Percentiles rank a stretch among this genome's conserved stretches.
These are phyloP conservation scores for Pyrenochaeta sp. DNA, from an alignment of 2,329 filamentous ascomycete species.

Conservation along the genomic window DNA sequence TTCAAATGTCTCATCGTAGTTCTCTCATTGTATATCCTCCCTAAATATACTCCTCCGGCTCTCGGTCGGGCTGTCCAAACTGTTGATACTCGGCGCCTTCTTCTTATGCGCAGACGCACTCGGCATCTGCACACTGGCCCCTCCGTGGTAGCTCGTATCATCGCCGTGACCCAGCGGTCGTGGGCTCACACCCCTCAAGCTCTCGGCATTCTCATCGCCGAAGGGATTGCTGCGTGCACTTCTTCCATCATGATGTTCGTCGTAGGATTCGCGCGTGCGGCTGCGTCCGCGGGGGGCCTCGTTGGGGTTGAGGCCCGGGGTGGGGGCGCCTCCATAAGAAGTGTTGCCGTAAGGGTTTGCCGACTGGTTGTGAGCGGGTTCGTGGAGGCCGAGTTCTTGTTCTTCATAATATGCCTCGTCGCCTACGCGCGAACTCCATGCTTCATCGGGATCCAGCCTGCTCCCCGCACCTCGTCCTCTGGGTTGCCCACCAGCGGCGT, in stretches of 20 bases:
- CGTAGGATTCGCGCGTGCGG: conserved; percentile 57
- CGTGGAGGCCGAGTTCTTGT: conserved; percentile 71
- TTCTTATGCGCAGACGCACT: conserved; percentile 47
- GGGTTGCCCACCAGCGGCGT: conserved; percentile 37
- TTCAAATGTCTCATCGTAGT: no score
- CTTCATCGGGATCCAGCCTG: conserved; percentile 81
- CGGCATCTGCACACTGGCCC: conserved; percentile 51
- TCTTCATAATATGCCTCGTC: conserved; percentile 82
- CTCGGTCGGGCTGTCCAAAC: conserved; percentile 68
- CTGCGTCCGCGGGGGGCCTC: conserved; percentile 56
- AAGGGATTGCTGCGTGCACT: conserved; percentile 41
- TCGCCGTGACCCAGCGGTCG: conserved; percentile 68
- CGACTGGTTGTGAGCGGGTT: conserved; percentile 53
- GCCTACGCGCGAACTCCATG: conserved; percentile 84
- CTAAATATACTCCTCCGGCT: conserved; percentile 72
- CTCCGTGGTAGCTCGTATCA: conserved; percentile 48
- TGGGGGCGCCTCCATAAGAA: conserved; percentile 37
- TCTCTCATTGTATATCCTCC: conserved; percentile 66
- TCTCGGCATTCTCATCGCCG: conserved; percentile 54
- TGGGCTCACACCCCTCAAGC: conserved; percentile 76
- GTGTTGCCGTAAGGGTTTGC: conserved; percentile 37
- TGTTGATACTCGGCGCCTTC: conserved; percentile 43
- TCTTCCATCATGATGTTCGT: conserved; percentile 45
- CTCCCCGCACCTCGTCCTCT: conserved; percentile 58
- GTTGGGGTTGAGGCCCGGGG: conserved; percentile 21